Evolutionary conservation across 2,329 filamentous ascomycete species (phyloP), one percentile per base, ranked within the genome.

Genomic region (Colletotrichum spaethianum): DNA sequence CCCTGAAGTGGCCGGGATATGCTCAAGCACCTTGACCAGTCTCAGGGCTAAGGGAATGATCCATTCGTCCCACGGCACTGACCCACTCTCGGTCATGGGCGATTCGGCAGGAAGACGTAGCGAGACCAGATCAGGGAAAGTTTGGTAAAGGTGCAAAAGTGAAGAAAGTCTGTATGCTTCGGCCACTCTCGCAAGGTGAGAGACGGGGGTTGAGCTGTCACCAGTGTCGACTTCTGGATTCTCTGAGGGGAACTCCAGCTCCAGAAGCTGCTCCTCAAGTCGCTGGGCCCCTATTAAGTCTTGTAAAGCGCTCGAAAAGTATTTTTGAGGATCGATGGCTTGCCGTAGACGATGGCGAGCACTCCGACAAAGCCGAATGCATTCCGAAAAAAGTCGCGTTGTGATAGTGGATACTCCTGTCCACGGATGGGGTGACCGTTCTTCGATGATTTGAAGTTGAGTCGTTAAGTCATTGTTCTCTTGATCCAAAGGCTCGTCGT

Each of bases 91-190:
- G 42, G 57, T 60, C 64, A 52, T 60, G 31, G 55, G 65, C 8
- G 28, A 67, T 0, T 76, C 74, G 20, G 74, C 66, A 6, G 81
- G 80, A 2, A 82, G 68, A 0, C 80, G 76, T 3, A 79, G 55
- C 0, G 78, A 69, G 0, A 80, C 79, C 1, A 82, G 66, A 7
- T 82, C 80, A 0, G 80, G 81, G 4, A 82, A 82, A 0, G 82
- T 83, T 57, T 83, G 79, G 73, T 84, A 84, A 1, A 84, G 79
- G 44, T 84, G 82, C 3, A 84, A 74, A 20, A 84, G 69, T 0
- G 82, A 79, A 0, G 79, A 78, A 0, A 84, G 75, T 1, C 80
- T 78, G 48, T 83, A 83, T 0, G 81, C 82, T 55, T 84, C 82
- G 2, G 81, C 82, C 0, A 81, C 81, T 1, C 77, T 73, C 18